A percentile compares a stretch with the other conserved stretches of the same genome.
Evolutionary conservation across 2,329 filamentous ascomycete species (phyloP).

Genomic region (Berkeleyomyces rouxiae): DNA sequence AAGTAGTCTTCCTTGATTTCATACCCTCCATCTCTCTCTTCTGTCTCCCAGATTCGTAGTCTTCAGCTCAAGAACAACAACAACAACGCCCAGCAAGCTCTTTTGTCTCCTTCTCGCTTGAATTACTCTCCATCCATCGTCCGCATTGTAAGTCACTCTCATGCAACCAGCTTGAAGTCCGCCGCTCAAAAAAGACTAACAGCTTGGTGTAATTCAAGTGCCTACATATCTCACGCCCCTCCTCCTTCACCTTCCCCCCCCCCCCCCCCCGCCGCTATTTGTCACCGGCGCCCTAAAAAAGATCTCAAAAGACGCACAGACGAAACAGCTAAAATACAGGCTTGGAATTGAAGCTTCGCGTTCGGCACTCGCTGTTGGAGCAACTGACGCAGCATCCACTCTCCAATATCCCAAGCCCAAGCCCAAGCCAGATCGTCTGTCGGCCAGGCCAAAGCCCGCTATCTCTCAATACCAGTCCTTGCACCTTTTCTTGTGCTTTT

Average conservation of each 20-base stretch:
- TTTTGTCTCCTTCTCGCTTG: not conserved
- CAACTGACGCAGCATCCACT: not conserved
- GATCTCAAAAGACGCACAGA: slow-evolving; percentile 1
- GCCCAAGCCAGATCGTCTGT: not conserved
- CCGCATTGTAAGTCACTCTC: not conserved
- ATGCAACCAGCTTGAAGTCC: not conserved
- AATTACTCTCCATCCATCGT: not conserved
- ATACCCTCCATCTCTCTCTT: not conserved
- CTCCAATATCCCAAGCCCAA: not conserved
- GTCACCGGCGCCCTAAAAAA: not conserved
- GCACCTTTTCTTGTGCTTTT: not conserved
- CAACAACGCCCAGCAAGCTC: not conserved
- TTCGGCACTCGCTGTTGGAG: not conserved
- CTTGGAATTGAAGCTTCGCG: not conserved
- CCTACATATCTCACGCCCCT: not conserved
- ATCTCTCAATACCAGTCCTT: not conserved
- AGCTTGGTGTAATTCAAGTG: not conserved
- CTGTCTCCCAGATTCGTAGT: not conserved
- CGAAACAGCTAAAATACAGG: slow-evolving; percentile 1
- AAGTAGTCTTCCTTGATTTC: not conserved
- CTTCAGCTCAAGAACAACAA: not conserved
- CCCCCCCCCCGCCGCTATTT: not conserved
- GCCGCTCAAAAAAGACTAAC: not conserved
- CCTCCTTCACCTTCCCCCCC: not conserved
- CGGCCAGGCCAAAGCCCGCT: not conserved